A percentile compares a stretch with the other conserved stretches of the same genome.
Evolutionary conservation across 768 basidiomycete species (phyloP).

Genomic region (Leccinellum albellum): DNA sequence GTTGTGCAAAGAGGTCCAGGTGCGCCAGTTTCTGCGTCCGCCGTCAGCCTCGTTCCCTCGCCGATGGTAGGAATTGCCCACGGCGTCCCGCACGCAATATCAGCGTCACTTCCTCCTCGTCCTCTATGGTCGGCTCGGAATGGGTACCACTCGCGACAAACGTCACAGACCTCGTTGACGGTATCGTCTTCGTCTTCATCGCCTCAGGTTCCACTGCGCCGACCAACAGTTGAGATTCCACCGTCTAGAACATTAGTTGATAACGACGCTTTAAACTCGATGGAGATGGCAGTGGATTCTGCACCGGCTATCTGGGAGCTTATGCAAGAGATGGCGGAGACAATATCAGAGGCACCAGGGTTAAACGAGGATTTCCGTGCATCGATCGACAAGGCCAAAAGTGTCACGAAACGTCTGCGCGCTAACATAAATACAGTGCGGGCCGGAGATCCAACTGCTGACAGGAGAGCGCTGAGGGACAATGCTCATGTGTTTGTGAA

Average conservation of each 20-base stretch:
- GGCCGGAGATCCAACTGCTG: constrained; percentile 48
- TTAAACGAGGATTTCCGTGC: constrained; percentile 45
- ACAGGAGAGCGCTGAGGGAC: constrained; percentile 64
- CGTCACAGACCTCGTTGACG: constrained; percentile 41
- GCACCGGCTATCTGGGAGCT: constrained; percentile 82
- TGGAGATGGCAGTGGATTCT: constrained; percentile 72
- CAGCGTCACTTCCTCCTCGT: constrained; percentile 13
- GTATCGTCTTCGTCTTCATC: constrained; percentile 37
- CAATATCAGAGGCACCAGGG: constrained; percentile 48
- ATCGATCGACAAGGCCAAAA: constrained; percentile 57
- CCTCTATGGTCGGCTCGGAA: constrained; percentile 7
- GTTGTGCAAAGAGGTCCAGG: constrained; percentile 49
- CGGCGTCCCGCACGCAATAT: constrained; percentile 4
- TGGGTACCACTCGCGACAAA: constrained; percentile 39
- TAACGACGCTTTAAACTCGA: constrained; percentile 73
- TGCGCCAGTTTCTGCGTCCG: constrained; percentile 31
- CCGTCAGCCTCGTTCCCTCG: constrained; percentile 15
- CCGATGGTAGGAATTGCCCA: constrained; percentile 3
- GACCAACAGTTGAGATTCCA: constrained; percentile 45
- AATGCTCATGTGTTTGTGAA: constrained; percentile 81
- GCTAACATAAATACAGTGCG: constrained; percentile 57
- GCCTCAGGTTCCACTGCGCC: constrained; percentile 22
- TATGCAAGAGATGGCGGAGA: constrained; percentile 69
- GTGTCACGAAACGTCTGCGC: constrained; percentile 59
- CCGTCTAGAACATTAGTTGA: constrained; percentile 66